Evolutionary conservation across 2,329 filamentous ascomycete genomes (phyloP).

Genomic region (Fusarium praegraminearum): DNA sequence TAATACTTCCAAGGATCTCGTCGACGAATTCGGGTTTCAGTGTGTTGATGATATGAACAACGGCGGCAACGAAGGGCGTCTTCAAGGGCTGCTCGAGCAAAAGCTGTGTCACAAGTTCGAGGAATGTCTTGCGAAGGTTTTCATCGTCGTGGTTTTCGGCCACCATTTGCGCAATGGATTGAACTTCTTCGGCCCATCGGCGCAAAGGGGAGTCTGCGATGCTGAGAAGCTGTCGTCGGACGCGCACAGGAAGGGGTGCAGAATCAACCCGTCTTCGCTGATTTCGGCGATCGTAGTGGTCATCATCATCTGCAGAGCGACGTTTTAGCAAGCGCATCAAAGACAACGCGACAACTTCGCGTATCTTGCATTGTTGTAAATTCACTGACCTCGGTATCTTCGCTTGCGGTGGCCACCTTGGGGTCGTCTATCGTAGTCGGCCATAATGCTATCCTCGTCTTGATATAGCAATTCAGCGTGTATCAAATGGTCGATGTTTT

Average conservation of each 20-base stretch:
- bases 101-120: slow-evolving; percentile 80
- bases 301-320: slow-evolving; percentile 70
- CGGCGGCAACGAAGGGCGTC: slow-evolving; percentile 92
- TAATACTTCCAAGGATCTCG: slow-evolving; percentile 75
- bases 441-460: slow-evolving; percentile 55
- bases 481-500: slow-evolving; percentile 16
- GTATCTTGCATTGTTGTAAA: slow-evolving; percentile 2
- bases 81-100: slow-evolving; percentile 94
- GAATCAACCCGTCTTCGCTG: slow-evolving; percentile 81
- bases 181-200: slow-evolving; percentile 82
- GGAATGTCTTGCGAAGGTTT: slow-evolving; percentile 78
- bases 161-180: slow-evolving; percentile 79
- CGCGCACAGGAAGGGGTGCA: slow-evolving; percentile 73
- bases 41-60: slow-evolving; percentile 83
- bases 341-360: slow-evolving; percentile 24
- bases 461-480: slow-evolving; percentile 2
- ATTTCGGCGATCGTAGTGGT: slow-evolving; percentile 79
- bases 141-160: slow-evolving; percentile 88
- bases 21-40: slow-evolving; percentile 79
- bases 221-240: slow-evolving; percentile 82
- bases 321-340: slow-evolving; percentile 36
- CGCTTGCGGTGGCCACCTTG: slow-evolving; percentile 74
- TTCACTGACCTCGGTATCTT: slow-evolving; percentile 76
- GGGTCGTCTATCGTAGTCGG: slow-evolving; percentile 69
- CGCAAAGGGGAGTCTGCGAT: slow-evolving; percentile 86